These are phyloP conservation scores for Leptoxyphium fumago DNA, from an alignment of 2,329 filamentous ascomycete species.

Conservation along the genomic window DNA sequence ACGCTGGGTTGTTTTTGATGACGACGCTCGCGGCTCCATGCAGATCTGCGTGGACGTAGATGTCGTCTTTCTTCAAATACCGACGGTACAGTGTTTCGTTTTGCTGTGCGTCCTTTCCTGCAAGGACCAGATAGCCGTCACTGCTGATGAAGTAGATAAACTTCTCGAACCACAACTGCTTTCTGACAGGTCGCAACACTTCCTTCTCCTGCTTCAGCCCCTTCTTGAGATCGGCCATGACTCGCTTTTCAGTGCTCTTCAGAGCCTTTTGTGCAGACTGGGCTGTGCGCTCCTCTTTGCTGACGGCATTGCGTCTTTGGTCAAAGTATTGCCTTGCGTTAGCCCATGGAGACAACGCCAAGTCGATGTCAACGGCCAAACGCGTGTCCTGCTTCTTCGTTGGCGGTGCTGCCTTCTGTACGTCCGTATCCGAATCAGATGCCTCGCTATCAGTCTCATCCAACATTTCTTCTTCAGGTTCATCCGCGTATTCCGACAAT, in stretches of 20 bases:
- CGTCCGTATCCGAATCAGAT: constrained; percentile 42
- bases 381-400: constrained; percentile 21
- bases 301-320: constrained; percentile 67
- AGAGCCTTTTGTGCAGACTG: constrained; percentile 69
- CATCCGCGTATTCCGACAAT: constrained; percentile 54
- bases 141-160: constrained; percentile 92
- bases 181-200: constrained; percentile 65
- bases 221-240: constrained; percentile 71
- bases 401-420: constrained; percentile 13
- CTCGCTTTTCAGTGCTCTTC: constrained; percentile 82
- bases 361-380: constrained; percentile 70
- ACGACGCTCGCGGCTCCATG: constrained; percentile 72
- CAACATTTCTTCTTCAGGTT: constrained; percentile 42
- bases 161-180: constrained; percentile 92
- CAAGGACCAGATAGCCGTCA: constrained; percentile 84
- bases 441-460: constrained; percentile 52
- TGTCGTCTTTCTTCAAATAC: constrained; percentile 74
- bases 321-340: constrained; percentile 90
- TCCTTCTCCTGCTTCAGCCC: constrained; percentile 85
- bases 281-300: constrained; percentile 76
- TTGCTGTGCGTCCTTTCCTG: constrained; percentile 72
- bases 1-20: constrained; percentile 72
- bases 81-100: constrained; percentile 82
- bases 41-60: constrained; percentile 84
- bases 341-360: constrained; percentile 67